phyloP scores from a whole-genome alignment of 2,329 filamentous ascomycete genomes.

The Colletotrichum cereale region DNA sequence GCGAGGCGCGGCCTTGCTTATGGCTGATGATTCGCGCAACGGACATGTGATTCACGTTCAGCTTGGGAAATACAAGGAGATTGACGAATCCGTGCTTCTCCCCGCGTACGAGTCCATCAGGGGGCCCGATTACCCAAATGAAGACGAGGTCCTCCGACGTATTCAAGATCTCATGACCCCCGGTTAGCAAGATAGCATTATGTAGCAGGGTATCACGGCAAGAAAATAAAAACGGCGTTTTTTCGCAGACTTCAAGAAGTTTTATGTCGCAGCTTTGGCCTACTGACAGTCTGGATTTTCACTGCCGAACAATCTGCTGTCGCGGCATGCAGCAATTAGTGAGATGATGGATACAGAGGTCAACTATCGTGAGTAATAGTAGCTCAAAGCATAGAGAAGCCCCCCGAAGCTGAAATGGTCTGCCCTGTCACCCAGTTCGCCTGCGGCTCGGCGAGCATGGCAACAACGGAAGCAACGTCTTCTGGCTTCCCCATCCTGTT shows the following conservation, averaged over 20 bases:
- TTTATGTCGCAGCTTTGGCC: neutral
- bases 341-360: too few relatives aligned
- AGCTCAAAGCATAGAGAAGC: conserved; percentile 11
- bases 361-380: too few relatives aligned
- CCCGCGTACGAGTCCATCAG: conserved; percentile 50
- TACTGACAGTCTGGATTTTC: neutral
- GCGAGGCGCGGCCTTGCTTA: conserved; percentile 60
- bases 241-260: neutral
- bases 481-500: conserved; percentile 23
- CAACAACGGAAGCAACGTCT: conserved; percentile 20
- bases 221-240: too few relatives aligned
- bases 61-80: conserved; percentile 63
- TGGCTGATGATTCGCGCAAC: conserved; percentile 60
- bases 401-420: conserved; percentile 12
- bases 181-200: neutral
- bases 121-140: conserved; percentile 48
- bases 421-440: conserved; percentile 29
- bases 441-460: conserved; percentile 22
- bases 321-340: neutral
- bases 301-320: neutral
- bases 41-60: conserved; percentile 66
- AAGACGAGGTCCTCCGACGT: conserved; percentile 52
- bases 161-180: conserved; percentile 1
- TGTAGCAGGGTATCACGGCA: neutral
- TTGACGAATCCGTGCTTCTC: conserved; percentile 60